A percentile compares a stretch with the other conserved stretches of the same genome.
These are phyloP conservation scores for Alternaria conjuncta DNA, from an alignment of 2,329 filamentous ascomycete species.

Conservation along the genomic window DNA sequence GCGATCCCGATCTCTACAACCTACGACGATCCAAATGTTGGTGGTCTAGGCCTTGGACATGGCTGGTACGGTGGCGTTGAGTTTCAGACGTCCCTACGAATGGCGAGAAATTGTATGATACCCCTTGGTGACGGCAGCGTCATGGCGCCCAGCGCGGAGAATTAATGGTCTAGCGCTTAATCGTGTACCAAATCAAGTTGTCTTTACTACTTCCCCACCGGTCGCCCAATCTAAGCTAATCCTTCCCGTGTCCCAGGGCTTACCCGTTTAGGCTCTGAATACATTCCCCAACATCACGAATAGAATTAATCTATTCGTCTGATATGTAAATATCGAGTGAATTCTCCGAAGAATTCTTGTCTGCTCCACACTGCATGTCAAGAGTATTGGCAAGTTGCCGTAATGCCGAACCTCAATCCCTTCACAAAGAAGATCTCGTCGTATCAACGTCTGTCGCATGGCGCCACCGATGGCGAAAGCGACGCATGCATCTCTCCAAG, in stretches of 20 bases:
- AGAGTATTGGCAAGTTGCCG: not conserved
- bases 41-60: not conserved
- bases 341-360: not conserved
- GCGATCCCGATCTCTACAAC: not conserved
- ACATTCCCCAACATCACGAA: not conserved
- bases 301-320: not conserved
- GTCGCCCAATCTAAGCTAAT: not conserved
- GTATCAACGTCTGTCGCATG: slow-evolving; percentile 4
- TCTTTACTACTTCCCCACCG: not conserved
- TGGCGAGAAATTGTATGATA: slow-evolving; percentile 7
- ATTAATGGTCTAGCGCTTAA: not conserved
- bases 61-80: not conserved
- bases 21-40: not conserved
- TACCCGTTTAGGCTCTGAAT: slow-evolving; percentile 7
- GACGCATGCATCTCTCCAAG: not conserved
- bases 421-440: not conserved
- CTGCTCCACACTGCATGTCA: not conserved
- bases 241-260: not conserved
- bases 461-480: not conserved
- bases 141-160: not conserved
- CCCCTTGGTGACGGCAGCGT: not conserved
- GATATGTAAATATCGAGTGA: not conserved
- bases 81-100: not conserved
- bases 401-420: slow-evolving; percentile 7
- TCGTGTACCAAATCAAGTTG: not conserved